These are phyloP conservation scores for Grifola frondosa DNA, from an alignment of 1,284 basidiomycete species.

Conservation along the genomic window DNA sequence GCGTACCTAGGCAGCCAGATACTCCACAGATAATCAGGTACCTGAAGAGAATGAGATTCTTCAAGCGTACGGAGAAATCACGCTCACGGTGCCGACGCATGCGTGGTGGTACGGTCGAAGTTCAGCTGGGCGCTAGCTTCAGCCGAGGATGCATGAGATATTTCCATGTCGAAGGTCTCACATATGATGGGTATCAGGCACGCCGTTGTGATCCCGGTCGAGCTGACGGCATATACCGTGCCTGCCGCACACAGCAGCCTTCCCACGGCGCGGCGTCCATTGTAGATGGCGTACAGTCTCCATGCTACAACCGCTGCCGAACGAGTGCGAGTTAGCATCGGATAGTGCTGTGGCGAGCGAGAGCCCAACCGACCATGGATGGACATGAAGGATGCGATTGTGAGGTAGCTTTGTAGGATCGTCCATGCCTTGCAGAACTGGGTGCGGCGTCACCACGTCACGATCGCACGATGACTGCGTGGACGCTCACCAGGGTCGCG, in stretches of 20 bases:
- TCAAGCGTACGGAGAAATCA: background rate
- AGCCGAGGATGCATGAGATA: background rate
- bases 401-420: slow-evolving; percentile 27
- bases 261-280: slow-evolving; percentile 26
- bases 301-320: slow-evolving; percentile 31
- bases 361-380: slow-evolving; percentile 28
- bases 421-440: slow-evolving; percentile 35
- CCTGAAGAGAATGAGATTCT: slow-evolving; percentile 14
- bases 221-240: slow-evolving; percentile 24
- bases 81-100: slow-evolving; percentile 28
- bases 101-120: slow-evolving; percentile 26
- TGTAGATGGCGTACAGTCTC: slow-evolving; percentile 29
- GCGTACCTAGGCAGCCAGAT: slow-evolving; percentile 32
- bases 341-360: background rate
- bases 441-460: background rate
- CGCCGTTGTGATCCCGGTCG: slow-evolving; percentile 24
- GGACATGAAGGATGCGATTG: slow-evolving; percentile 32
- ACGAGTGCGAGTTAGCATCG: background rate
- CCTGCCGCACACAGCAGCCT: slow-evolving; percentile 25
- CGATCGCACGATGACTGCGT: background rate
- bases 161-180: slow-evolving; percentile 11
- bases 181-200: slow-evolving; percentile 27
- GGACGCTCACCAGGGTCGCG: slow-evolving; percentile 17
- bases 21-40: slow-evolving; percentile 29
- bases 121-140: slow-evolving; percentile 14